These are phyloP conservation scores for Gilbertella persicaria DNA, from an alignment of 371 early-diverging fungal genomes.

Conservation along the genomic window DNA sequence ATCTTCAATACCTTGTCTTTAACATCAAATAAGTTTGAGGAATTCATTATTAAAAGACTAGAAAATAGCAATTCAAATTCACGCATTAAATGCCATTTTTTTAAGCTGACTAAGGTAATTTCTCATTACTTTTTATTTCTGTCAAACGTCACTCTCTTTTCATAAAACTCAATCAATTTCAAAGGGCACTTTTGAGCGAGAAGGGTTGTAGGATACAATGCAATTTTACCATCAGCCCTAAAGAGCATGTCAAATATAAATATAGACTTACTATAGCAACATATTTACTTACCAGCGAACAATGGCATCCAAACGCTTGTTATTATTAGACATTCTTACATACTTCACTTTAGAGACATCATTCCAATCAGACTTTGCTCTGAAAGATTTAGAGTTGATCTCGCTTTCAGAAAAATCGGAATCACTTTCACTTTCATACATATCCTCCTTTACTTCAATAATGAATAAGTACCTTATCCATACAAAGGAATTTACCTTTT, in stretches of 20 bases:
- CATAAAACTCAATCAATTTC: slow-evolving; percentile 12
- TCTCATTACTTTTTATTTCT: neutral
- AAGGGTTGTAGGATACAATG: neutral
- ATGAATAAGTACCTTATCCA: too few species aligned
- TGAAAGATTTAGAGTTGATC: neutral
- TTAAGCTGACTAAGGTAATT: neutral
- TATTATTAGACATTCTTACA: neutral
- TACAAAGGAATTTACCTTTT: neutral
- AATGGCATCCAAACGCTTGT: neutral
- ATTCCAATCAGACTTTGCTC: neutral
- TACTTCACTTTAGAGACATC: neutral
- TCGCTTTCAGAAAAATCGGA: neutral
- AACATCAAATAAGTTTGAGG: slow-evolving; percentile 64
- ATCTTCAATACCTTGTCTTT: slow-evolving; percentile 48
- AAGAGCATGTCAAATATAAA: neutral
- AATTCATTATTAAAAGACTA: slow-evolving; percentile 30
- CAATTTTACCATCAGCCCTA: slow-evolving; percentile 6
- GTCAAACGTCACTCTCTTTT: slow-evolving; percentile 4
- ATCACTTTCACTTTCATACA: neutral
- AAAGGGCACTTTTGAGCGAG: slow-evolving; percentile 5
- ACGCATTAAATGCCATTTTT: neutral
- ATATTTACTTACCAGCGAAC: neutral
- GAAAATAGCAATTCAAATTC: neutral
- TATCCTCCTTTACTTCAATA: neutral
- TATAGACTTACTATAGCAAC: neutral